These are phyloP conservation scores for Melampsora larici-populina DNA, from an alignment of 1,284 basidiomycete genomes.

Conservation along the genomic window DNA sequence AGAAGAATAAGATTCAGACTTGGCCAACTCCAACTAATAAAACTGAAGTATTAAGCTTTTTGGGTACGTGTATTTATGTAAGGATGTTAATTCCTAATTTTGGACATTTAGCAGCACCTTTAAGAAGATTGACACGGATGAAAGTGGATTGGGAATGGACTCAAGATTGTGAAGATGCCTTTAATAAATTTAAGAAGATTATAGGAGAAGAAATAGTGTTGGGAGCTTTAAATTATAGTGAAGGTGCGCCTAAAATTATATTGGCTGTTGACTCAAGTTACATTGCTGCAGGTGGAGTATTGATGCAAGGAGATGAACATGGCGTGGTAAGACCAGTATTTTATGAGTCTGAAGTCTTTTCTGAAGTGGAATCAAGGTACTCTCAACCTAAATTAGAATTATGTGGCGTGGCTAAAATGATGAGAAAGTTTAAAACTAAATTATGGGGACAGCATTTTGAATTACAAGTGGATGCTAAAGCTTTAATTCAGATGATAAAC, in stretches of 20 bases:
- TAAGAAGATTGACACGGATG: neutral
- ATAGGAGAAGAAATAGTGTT: neutral
- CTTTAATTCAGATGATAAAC: no score
- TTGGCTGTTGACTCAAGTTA: neutral
- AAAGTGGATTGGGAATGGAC: neutral
- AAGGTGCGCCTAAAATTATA: neutral
- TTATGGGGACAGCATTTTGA: no score
- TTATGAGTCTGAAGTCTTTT: neutral
- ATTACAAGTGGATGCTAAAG: no score
- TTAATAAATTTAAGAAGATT: neutral
- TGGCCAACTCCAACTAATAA: no score
- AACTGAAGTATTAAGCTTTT: no score
- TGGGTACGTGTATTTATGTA: neutral
- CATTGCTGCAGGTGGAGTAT: neutral
- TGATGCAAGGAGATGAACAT: neutral
- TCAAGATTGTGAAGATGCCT: no score
- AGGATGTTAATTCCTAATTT: neutral
- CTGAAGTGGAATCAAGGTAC: constrained; percentile 3
- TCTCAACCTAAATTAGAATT: constrained; percentile 18
- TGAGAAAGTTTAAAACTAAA: no score
- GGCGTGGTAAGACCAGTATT: neutral
- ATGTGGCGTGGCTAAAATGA: constrained; percentile 12
- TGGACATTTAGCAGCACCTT: neutral
- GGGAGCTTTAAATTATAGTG: no score
- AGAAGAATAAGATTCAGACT: no score